These are phyloP conservation scores for Mucor lusitanicus DNA, from an alignment of 371 early-diverging fungal species.

Conservation along the genomic window DNA sequence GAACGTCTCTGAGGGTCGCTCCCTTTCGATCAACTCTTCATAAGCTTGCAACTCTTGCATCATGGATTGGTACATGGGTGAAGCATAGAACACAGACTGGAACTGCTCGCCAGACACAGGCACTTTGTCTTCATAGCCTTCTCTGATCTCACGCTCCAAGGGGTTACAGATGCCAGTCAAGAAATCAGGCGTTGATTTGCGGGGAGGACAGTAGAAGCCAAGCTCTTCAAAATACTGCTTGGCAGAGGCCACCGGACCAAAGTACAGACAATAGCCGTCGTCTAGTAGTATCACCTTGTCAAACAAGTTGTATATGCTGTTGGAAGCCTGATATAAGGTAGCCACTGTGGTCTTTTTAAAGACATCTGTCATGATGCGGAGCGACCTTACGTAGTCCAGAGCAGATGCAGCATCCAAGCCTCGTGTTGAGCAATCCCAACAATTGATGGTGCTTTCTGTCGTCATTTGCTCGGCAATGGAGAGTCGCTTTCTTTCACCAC, in stretches of 20 bases:
- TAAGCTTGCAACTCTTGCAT: constrained; percentile 43
- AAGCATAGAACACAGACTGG: constrained; percentile 43
- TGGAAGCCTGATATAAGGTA: constrained; percentile 67
- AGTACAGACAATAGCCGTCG: constrained; percentile 74
- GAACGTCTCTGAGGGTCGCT: constrained; percentile 45
- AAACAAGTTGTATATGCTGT: constrained; percentile 73
- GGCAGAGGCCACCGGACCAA: constrained; percentile 65
- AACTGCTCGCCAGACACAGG: constrained; percentile 52
- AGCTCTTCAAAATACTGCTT: constrained; percentile 66
- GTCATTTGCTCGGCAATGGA: constrained; percentile 87
- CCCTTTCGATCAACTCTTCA: constrained; percentile 28
- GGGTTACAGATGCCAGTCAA: constrained; percentile 73
- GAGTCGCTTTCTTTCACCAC: constrained; percentile 87
- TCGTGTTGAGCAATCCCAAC: constrained; percentile 88
- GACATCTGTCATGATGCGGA: constrained; percentile 69
- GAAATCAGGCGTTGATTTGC: constrained; percentile 77
- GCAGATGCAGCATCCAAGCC: constrained; percentile 92
- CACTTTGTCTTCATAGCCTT: constrained; percentile 53
- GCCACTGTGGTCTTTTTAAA: constrained; percentile 65
- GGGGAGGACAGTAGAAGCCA: constrained; percentile 71
- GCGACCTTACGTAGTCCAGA: constrained; percentile 69
- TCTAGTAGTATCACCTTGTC: constrained; percentile 75
- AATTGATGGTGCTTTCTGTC: constrained; percentile 65
- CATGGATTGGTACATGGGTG: constrained; percentile 34
- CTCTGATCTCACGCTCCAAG: constrained; percentile 57